phyloP scores from a whole-genome alignment of 2,329 filamentous ascomycete species.

The Tolypocladium pustulatum region DNA sequence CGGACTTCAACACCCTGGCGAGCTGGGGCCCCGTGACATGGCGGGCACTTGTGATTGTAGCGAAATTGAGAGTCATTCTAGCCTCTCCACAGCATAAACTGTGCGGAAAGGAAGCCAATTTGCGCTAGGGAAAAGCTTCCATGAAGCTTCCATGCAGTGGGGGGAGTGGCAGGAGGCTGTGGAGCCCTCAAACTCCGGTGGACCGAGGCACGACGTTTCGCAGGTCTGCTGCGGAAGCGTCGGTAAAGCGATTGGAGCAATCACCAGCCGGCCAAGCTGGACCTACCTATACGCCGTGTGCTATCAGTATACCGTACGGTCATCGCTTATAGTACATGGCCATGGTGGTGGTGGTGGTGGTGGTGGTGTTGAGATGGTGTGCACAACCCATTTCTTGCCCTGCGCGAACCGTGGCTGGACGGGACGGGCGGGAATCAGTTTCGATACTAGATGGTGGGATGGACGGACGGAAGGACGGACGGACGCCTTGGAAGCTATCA shows the following conservation, averaged over 20 bases:
- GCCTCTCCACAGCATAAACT: not conserved
- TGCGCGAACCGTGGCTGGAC: not conserved
- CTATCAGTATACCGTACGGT: not conserved
- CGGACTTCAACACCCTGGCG: not conserved
- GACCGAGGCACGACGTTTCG: not conserved
- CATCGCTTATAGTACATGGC: no score
- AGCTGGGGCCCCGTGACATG: not conserved
- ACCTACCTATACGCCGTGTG: not conserved
- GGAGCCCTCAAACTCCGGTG: not conserved
- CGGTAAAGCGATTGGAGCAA: not conserved
- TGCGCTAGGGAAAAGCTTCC: slow-evolving; percentile 5
- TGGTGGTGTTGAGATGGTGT: not conserved
- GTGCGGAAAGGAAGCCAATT: not conserved
- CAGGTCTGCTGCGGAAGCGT: not conserved
- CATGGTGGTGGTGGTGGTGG: not conserved
- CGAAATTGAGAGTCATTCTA: not conserved
- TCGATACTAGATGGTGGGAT: not conserved
- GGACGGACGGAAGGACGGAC: not conserved
- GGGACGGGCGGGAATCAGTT: not conserved
- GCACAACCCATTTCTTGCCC: not conserved
- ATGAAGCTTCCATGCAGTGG: slow-evolving; percentile 7
- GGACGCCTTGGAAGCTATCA: not conserved
- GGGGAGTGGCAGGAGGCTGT: not conserved
- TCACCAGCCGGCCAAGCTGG: not conserved
- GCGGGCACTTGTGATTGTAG: not conserved